Evolutionary conservation across 805 yeast species (phyloP), one percentile per base, ranked within the genome.

Genomic region (Hanseniaspora occidentalis): DNA sequence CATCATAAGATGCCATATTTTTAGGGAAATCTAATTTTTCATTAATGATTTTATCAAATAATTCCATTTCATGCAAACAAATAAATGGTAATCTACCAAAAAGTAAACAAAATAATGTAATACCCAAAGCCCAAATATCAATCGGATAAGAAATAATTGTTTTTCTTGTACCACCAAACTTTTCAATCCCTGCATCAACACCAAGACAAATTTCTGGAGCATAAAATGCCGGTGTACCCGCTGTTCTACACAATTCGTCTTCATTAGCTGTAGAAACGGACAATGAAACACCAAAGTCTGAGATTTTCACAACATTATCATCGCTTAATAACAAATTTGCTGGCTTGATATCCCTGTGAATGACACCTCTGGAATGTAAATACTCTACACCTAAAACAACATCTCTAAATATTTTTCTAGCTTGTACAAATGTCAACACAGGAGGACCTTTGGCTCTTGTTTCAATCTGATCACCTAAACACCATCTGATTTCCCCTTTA

Each of bases 51-150:
- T 77, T 85, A 43, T 80, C 79, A 58, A 89, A 88, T 39, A 92
- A 66, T 40, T 55, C 51, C 35, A 60, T 43, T 43, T 81, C 94
- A 61, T 72, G 89, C 52, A 86, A 95, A 24, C 84, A 77, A 53
- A 79, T 75, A 57, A 89, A 92, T 2, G 98, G 98, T 35, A 92
- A 72, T 46, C 71, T 69, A 9, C 98, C 98, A 62, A 84, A 89
- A 11, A 89, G 55, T 29, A 92, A 62, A 56, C 96, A 88, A 58
- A 77, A 92, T 14, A 92, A 62, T 0, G 97, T 88, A 5, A 89
- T 86, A 9, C 98, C 98, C 17, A 86, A 60, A 0, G 98, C 95
- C 98, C 98, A 92, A n/a, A 89, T 81, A 61, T 92, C 98, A 41
- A 92, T 83, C 58, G 83, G 85, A 54, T 78, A 69, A 40, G 84